Percentiles rank a stretch among this genome's conserved stretches.
These are phyloP conservation scores for Hymenoscyphus repandus DNA, from an alignment of 2,329 filamentous ascomycete species.

Conservation along the genomic window DNA sequence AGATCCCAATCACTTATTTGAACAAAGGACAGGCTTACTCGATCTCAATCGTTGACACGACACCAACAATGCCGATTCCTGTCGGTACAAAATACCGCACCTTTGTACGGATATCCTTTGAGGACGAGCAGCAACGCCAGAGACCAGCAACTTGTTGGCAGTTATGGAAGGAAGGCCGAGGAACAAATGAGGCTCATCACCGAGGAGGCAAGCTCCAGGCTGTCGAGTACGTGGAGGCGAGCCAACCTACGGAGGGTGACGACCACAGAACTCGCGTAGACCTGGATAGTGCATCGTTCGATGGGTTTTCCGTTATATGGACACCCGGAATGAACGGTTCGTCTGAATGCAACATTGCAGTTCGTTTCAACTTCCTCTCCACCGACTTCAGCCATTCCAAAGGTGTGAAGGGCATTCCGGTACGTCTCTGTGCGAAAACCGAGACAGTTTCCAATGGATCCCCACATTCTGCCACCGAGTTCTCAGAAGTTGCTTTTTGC, in stretches of 20 bases:
- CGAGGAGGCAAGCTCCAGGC: constrained; percentile 87
- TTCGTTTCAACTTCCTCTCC: constrained; percentile 96
- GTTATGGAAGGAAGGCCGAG: constrained; percentile 92
- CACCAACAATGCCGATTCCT: constrained; percentile 51
- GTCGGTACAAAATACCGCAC: constrained; percentile 75
- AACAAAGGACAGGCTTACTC: constrained; percentile 97
- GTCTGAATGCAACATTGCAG: constrained; percentile 77
- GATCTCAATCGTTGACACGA: constrained; percentile 75
- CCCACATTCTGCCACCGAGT: constrained; percentile 40
- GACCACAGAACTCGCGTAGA: constrained; percentile 65
- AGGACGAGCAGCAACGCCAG: constrained; percentile 87
- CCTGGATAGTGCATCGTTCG: constrained; percentile 75
- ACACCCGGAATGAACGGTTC: constrained; percentile 63
- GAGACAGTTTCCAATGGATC: constrained; percentile 55
- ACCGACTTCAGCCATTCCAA: constrained; percentile 99
- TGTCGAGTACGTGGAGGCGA: constrained; percentile 81
- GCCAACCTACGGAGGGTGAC: constrained; percentile 54
- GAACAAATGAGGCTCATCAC: constrained; percentile 93
- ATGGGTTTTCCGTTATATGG: constrained; percentile 91
- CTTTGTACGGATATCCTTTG: constrained; percentile 91
- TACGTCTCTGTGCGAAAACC: constrained; percentile 88
- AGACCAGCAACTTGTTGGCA: constrained; percentile 83
- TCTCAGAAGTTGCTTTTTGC: constrained; percentile 80
- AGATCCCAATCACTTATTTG: constrained; percentile 95
- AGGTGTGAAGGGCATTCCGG: constrained; percentile 94